Evolutionary conservation across 164 flowering plant genomes (phyloP).

Genomic region (Magnolia sinica): DNA sequence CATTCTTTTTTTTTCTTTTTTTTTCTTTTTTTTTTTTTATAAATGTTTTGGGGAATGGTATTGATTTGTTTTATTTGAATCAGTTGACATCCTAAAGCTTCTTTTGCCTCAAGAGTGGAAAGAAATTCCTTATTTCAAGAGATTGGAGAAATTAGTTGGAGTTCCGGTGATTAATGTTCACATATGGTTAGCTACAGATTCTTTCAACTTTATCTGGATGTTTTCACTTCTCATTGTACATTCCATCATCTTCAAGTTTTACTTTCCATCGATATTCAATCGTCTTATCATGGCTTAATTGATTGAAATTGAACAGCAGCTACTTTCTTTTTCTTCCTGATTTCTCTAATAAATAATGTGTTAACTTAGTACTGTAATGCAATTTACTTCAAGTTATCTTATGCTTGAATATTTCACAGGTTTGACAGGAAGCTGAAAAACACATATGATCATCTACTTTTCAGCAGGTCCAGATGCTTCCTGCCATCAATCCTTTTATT

Average conservation of each 20-base stretch:
- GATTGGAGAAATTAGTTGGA: conserved; percentile 88
- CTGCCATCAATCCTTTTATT: neutral
- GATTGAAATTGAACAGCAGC: neutral
- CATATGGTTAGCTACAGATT: conserved; percentile 68
- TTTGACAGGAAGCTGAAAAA: conserved; percentile 96
- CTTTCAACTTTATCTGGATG: conserved; percentile 1
- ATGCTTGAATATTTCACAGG: conserved; percentile 43
- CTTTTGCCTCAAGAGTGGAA: conserved; percentile 89
- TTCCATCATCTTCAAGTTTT: neutral
- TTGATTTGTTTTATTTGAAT: conserved; percentile 14
- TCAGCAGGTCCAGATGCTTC: conserved; percentile 71
- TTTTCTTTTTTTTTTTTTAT: too few relatives aligned
- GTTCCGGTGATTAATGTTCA: conserved; percentile 98
- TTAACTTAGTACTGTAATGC: neutral
- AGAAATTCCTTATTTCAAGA: conserved; percentile 74
- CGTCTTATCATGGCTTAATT: neutral
- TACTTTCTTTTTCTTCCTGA: neutral
- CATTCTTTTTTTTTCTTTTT: neutral
- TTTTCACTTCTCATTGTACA: neutral
- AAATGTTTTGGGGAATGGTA: neutral
- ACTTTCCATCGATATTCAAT: neutral
- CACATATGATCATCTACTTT: conserved; percentile 88
- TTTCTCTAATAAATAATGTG: neutral
- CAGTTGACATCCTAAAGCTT: conserved; percentile 94
- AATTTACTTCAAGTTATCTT: too few relatives aligned